phyloP scores from a whole-genome alignment of 495 filamentous ascomycete genomes.

The Geoglossum glabrum region DNA sequence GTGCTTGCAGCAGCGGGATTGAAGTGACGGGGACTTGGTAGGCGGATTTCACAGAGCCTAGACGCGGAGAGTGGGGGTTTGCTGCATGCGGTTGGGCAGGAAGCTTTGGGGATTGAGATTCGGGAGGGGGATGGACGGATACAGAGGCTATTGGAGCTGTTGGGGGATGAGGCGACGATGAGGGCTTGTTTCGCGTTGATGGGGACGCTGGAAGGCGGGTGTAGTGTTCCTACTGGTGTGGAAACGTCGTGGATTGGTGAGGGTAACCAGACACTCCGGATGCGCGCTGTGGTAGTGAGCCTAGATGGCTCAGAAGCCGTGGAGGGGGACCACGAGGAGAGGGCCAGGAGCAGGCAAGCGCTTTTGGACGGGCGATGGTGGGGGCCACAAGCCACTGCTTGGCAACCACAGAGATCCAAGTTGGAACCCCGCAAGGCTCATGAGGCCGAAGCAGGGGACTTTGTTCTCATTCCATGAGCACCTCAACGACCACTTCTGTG shows the following conservation, averaged over 20 bases:
- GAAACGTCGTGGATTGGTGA: slow-evolving; percentile 50
- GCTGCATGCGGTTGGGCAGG: slow-evolving; percentile 83
- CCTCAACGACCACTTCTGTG: not conserved
- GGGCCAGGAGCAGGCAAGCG: slow-evolving; percentile 30
- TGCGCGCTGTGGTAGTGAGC: slow-evolving; percentile 63
- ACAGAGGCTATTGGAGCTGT: slow-evolving; percentile 30
- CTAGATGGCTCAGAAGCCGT: slow-evolving; percentile 45
- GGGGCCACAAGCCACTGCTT: too few relatives aligned
- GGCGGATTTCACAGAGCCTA: slow-evolving; percentile 57
- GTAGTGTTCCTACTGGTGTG: slow-evolving; percentile 82
- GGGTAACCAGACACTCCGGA: slow-evolving; percentile 34
- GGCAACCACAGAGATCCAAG: too few relatives aligned
- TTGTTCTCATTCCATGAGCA: too few relatives aligned
- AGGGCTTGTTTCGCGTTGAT: slow-evolving; percentile 55
- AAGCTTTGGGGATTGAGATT: slow-evolving; percentile 67
- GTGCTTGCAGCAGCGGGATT: slow-evolving; percentile 79
- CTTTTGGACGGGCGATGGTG: too few relatives aligned
- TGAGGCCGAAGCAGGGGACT: too few relatives aligned
- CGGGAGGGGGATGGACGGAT: slow-evolving; percentile 45
- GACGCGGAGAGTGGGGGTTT: slow-evolving; percentile 52
- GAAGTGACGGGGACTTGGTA: slow-evolving; percentile 37
- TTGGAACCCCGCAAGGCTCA: too few relatives aligned
- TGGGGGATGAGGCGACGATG: slow-evolving; percentile 38
- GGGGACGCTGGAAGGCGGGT: slow-evolving; percentile 78
- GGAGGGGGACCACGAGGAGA: slow-evolving; percentile 27